Evolutionary conservation across 2,329 filamentous ascomycete genomes (phyloP), one percentile per base, ranked within the genome.

Genomic region (Neofusicoccum laricinum): DNA sequence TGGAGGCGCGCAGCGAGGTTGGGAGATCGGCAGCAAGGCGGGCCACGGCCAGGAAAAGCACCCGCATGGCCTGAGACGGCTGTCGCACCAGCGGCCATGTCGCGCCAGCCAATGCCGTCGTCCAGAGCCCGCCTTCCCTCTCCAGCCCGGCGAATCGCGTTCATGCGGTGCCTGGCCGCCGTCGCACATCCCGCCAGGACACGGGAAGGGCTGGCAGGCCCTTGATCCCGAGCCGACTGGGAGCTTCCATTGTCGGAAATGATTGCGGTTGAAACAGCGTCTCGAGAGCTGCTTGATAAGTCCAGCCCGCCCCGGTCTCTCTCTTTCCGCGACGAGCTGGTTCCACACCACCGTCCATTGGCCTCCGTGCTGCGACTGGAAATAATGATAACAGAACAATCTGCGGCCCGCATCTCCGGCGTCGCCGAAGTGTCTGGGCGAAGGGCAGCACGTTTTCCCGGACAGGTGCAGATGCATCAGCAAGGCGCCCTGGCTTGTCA

Each of bases 201-300:
- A 34, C 36, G 14, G 19, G 53, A 21, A 48, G 10, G 30, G 30
- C 43, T 46, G 55, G 21, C 15, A 48, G 55, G n/a, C 41, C 30
- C 7, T 32, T 14, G 21, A 12, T 38, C 14, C 21, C 32, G 21
- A 25, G 34, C 51, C 19, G 25, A 32, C 30, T 36, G 38, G 53
- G 55, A 59, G 55, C 55, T 59, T 59, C 55, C 55, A 12, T 36
- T 59, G 55, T 21, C n/a, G 55, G 55, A 46, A 59, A 21, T 46
- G 40, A 46, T 59, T 21, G 55, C 55, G 41, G 30, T 7, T 36
- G 21, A 34, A 19, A 38, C 11, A 38, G 11, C 36, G 11, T 38
- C 11, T 11, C 14, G 36, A 11, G 4, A 11, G 2, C 36, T 12
- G 46, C 30, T 34, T 36, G 30, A 46, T 46, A 59, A 34, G 25